Evolutionary conservation across 1,139 yeast genomes (phyloP), one percentile per base, ranked within the genome.

Genomic region (Trichomonascaceae sp.): DNA sequence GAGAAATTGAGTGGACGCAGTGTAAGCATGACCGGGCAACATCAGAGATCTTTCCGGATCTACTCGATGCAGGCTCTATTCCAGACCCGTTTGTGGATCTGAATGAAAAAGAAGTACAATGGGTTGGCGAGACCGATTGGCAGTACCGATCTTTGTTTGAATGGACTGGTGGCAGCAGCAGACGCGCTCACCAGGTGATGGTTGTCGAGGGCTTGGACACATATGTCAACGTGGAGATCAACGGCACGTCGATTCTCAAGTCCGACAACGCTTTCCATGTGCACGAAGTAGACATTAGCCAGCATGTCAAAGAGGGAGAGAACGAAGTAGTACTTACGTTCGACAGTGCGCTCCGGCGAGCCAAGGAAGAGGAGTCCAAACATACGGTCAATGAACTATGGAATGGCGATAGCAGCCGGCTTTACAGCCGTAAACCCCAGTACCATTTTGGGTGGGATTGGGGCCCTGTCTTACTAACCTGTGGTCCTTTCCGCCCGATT

Each of bases 391-490:
- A 37, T 36, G 33, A 33, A n/a, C 43, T 13, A 47, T 64, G 40
- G 57, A 66, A 63, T 43, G 71, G 70, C 2, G 69, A 64, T 30
- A 35, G 59, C 5, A 47, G 57, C 27, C 50, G 74, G 28, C 49
- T 64, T 29, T 60, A 65, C 37, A 60, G 64, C 6, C 52, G 75
- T 40, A 69, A 69, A 45, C 70, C 74, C 1, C 74, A 67, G 45
- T 69, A 67, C 43, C 73, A 69, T 39, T 69, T 57, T 45, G 75
- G 75, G 3, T 69, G 75, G 75, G 75, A 69, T 47, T 69, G 75
- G 75, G 74, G 74, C 27, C 74, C 73, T 5, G 47, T 56, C 1
- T 45, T 67, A 32, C 52, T 65, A 45, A 59, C 68, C 13, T 64
- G 69, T 46, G 74, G 74, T 4, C 69, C 69, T 8, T 66, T 55